phyloP scores from a whole-genome alignment of 1,139 yeast genomes.

The Sugiyamaella xylanicola region DNA sequence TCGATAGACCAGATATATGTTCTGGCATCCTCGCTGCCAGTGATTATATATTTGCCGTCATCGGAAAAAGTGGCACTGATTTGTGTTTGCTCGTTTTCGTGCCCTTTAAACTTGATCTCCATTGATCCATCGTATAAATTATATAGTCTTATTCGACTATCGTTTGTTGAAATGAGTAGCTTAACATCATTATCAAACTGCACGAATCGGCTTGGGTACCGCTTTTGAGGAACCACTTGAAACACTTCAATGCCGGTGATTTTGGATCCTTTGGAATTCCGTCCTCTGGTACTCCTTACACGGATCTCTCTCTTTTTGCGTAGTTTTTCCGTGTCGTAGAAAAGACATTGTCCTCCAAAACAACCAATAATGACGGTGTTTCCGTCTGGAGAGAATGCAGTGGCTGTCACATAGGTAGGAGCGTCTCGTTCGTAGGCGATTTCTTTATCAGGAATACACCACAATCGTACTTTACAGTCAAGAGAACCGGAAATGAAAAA shows the following conservation, averaged over 20 bases:
- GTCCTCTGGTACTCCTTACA: slow-evolving; percentile 47
- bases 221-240: slow-evolving; percentile 30
- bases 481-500: slow-evolving; percentile 83
- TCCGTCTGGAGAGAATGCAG: slow-evolving; percentile 72
- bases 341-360: slow-evolving; percentile 68
- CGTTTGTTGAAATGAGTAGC: slow-evolving; percentile 62
- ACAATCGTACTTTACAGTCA: slow-evolving; percentile 73
- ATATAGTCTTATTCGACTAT: slow-evolving; percentile 71
- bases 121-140: slow-evolving; percentile 58
- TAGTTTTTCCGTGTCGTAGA: slow-evolving; percentile 68
- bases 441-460: slow-evolving; percentile 82
- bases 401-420: slow-evolving; percentile 62
- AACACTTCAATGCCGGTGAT: slow-evolving; percentile 42
- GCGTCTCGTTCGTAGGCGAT: slow-evolving; percentile 50
- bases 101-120: slow-evolving; percentile 73
- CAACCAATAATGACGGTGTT: slow-evolving; percentile 72
- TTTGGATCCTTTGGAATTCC: slow-evolving; percentile 40
- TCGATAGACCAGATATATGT: slow-evolving; percentile 61
- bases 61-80: slow-evolving; percentile 68
- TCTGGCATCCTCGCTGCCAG: slow-evolving; percentile 52
- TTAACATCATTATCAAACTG: slow-evolving; percentile 33
- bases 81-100: slow-evolving; percentile 68
- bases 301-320: slow-evolving; percentile 59
- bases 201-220: slow-evolving; percentile 14
- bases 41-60: slow-evolving; percentile 48